phyloP scores from a whole-genome alignment of 768 basidiomycete species.

The Cystobasidium tubakii region DNA sequence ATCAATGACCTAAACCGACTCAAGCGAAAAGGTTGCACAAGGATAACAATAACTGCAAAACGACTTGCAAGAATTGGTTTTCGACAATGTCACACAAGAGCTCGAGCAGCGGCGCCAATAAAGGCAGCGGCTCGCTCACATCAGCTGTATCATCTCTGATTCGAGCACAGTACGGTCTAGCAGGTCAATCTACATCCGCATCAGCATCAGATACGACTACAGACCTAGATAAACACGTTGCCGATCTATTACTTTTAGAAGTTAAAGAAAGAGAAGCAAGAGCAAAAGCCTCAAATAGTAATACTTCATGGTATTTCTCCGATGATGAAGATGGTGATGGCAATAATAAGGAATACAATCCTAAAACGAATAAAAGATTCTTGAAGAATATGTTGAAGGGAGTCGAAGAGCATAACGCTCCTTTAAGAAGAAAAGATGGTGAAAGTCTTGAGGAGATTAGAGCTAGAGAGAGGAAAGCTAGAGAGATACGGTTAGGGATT shows the following conservation, averaged over 20 bases:
- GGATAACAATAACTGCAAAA: too few relatives aligned
- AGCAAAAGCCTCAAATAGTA: constrained; percentile 56
- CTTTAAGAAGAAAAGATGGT: constrained; percentile 55
- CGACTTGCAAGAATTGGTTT: too few relatives aligned
- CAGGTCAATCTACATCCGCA: background rate
- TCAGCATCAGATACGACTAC: background rate
- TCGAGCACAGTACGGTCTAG: constrained; percentile 30
- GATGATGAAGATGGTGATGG: constrained; percentile 33
- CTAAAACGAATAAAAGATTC: constrained; percentile 51
- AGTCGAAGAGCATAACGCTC: constrained; percentile 92
- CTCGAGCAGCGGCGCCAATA: background rate
- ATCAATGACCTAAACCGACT: too few relatives aligned
- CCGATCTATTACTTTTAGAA: constrained; percentile 82
- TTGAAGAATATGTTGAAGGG: constrained; percentile 67
- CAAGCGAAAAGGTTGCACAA: too few relatives aligned
- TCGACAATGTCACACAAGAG: too few relatives aligned
- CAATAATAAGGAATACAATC: background rate
- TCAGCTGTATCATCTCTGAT: constrained; percentile 27
- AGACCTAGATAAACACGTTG: constrained; percentile 85
- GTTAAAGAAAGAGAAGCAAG: constrained; percentile 82
- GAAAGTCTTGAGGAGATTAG: constrained; percentile 48
- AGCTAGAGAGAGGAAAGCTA: constrained; percentile 45
- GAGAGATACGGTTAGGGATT: constrained; percentile 44
- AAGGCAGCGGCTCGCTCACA: constrained; percentile 3
- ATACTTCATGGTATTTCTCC: constrained; percentile 36